Evolutionary conservation across 805 yeast species (phyloP).

Genomic region (Lachancea waltii): DNA sequence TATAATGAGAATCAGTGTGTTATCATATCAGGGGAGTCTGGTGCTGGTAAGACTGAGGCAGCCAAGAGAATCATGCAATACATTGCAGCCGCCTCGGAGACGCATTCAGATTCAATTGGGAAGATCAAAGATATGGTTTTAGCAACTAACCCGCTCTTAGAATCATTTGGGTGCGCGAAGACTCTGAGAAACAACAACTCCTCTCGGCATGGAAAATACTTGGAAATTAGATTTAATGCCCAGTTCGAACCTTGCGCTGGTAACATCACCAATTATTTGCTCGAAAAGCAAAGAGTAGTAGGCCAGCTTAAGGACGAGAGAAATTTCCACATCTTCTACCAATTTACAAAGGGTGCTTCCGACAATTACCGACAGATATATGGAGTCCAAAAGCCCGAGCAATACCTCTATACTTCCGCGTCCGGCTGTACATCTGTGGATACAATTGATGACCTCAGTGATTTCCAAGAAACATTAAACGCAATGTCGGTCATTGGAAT

Average conservation of each 20-base stretch:
- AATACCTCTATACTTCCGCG: constrained; percentile 80
- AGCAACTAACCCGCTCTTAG: constrained; percentile 97
- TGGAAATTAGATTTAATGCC: constrained; percentile 81
- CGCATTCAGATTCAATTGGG: constrained; percentile 63
- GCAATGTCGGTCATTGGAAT: constrained; percentile 91
- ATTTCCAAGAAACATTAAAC: constrained; percentile 69
- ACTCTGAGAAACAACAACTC: constrained; percentile 97
- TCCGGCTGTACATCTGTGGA: constrained; percentile 82
- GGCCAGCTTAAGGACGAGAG: constrained; percentile 88
- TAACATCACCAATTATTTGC: constrained; percentile 86
- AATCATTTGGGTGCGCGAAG: constrained; percentile 97
- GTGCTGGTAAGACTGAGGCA: constrained; percentile 98
- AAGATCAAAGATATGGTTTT: constrained; percentile 94
- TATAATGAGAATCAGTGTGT: constrained; percentile 95
- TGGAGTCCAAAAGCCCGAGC: constrained; percentile 93
- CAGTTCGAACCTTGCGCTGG: constrained; percentile 89
- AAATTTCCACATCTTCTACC: constrained; percentile 95
- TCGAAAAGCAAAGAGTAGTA: constrained; percentile 96
- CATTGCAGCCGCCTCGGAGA: constrained; percentile 75
- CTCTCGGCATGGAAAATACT: constrained; percentile 93
- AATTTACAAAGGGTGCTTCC: constrained; percentile 85
- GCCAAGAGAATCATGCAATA: constrained; percentile 98
- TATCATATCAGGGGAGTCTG: constrained; percentile 94
- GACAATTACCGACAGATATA: constrained; percentile 73
- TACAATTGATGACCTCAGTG: constrained; percentile 76